Evolutionary conservation across 2,329 filamentous ascomycete genomes (phyloP), one percentile per base, ranked within the genome.

Genomic region (Tolypocladium guangdongense): DNA sequence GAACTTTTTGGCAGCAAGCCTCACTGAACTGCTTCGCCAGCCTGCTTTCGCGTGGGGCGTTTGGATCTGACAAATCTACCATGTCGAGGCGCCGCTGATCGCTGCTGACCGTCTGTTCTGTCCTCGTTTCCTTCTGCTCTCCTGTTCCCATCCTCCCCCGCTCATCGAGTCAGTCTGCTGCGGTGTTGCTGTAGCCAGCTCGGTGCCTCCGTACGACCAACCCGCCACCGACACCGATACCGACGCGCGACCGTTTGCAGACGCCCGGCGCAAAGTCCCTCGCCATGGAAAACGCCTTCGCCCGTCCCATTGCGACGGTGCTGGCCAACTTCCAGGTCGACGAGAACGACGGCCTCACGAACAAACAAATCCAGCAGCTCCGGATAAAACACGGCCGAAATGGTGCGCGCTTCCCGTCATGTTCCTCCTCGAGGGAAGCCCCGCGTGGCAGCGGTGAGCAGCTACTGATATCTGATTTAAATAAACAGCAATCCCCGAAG

Each of bases 401-500:
- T 76, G 76, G 84, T 87, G 73, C 57, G 78, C 66, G 36, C 36
- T 2, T 22, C 53, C 24, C 18, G 27, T 30, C 33, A n/a, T 33
- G 49, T 20, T 37, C 22, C 49, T 53, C 22, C 52, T 41, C 30
- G 5, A 7, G 30, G 30, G 30, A 30, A 30, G 47, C 52, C 57
- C 49, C 55, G 45, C 33, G 38, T 47, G 22, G 33, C 38, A 30
- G 27, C 24, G 41, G 53, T 51, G 51, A 37, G 51, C 50, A 47
- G 50, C 50, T 54, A 41, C 58, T 64, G 49, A 59, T 51, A 50
- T 20, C 24, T 51, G 18, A 12, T 18, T 35, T 18, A 18, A 22
- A 39, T 14, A 18, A 32, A 45, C 59, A 83, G 80, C 78, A 49
- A 83, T 83, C 57, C 73, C 79, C 47, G 93, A 99, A 74, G 93